Conservation (phyloP, 495 filamentous ascomycete genomes). For the Aspergillus cavernicola region DNA sequence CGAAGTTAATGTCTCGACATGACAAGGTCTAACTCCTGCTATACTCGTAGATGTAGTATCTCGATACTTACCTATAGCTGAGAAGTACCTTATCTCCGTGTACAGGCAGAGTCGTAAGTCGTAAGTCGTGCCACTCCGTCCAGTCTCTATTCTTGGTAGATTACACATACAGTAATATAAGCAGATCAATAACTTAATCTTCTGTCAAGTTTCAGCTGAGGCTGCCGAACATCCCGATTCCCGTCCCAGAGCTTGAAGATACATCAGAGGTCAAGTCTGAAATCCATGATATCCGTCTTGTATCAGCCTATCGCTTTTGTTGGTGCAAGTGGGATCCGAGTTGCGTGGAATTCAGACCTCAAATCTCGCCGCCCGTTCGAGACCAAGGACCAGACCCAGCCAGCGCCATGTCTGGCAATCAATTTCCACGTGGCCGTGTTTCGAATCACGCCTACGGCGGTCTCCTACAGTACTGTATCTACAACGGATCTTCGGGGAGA, state of each 20-base stretch:
- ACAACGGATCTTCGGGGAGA: background rate
- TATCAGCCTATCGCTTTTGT: background rate
- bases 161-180: background rate
- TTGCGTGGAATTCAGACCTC: background rate
- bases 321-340: constrained; percentile 1
- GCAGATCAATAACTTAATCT: too few species aligned
- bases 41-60: too few species aligned
- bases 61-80: too few species aligned
- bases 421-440: constrained; percentile 11
- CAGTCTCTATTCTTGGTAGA: constrained; percentile 1
- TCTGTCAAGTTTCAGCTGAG: background rate
- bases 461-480: too few species aligned
- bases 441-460: constrained; percentile 2
- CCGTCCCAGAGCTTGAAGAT: background rate
- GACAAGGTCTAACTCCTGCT: background rate
- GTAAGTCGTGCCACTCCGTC: background rate
- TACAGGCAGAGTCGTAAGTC: too few species aligned
- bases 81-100: too few species aligned
- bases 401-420: constrained; percentile 1
- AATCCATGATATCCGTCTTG: background rate
- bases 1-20: background rate
- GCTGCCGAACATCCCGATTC: background rate
- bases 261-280: background rate
- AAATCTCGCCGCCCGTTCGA: background rate
- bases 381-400: background rate